These are phyloP conservation scores for Isabelozyma rhagii DNA, from an alignment of 805 yeast species.

Conservation along the genomic window DNA sequence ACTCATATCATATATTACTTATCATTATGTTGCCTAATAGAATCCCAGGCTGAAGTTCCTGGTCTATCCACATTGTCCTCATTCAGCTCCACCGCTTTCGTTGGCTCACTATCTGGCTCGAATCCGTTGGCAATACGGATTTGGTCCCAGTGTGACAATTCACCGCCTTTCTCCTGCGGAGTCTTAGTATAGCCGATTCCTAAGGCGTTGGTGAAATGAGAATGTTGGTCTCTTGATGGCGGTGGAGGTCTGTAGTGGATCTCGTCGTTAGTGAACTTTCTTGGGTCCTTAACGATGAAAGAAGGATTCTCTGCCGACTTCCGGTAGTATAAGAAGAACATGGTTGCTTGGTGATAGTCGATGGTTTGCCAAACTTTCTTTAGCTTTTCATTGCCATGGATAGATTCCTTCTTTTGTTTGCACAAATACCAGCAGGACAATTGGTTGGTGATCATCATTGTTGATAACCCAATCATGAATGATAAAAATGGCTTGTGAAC, in stretches of 20 bases:
- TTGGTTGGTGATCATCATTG: constrained; percentile 23
- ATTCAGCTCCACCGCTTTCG: not conserved
- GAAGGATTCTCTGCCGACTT: constrained; percentile 50
- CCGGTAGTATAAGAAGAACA: constrained; percentile 47
- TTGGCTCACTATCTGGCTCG: not conserved
- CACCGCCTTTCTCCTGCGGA: not conserved
- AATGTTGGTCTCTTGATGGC: not conserved
- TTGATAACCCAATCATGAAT: constrained; percentile 24
- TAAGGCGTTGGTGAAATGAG: constrained; percentile 3
- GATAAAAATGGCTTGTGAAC: constrained; percentile 33
- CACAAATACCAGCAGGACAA: constrained; percentile 21
- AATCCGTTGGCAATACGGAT: constrained; percentile 33
- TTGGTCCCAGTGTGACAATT: constrained; percentile 30
- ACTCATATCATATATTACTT: not conserved
- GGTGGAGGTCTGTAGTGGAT: constrained; percentile 23
- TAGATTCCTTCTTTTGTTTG: constrained; percentile 11
- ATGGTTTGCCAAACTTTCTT: constrained; percentile 33
- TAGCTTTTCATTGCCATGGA: constrained; percentile 14
- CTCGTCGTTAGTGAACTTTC: constrained; percentile 24
- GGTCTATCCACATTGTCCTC: constrained; percentile 1
- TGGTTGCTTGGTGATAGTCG: constrained; percentile 32
- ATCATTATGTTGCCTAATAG: constrained; percentile 5
- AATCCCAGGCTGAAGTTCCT: constrained; percentile 20
- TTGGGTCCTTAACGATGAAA: constrained; percentile 56
- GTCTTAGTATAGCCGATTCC: constrained; percentile 5